Conservation (phyloP, 2,329 filamentous ascomycete genomes). For the Neofusicoccum laricinum region DNA sequence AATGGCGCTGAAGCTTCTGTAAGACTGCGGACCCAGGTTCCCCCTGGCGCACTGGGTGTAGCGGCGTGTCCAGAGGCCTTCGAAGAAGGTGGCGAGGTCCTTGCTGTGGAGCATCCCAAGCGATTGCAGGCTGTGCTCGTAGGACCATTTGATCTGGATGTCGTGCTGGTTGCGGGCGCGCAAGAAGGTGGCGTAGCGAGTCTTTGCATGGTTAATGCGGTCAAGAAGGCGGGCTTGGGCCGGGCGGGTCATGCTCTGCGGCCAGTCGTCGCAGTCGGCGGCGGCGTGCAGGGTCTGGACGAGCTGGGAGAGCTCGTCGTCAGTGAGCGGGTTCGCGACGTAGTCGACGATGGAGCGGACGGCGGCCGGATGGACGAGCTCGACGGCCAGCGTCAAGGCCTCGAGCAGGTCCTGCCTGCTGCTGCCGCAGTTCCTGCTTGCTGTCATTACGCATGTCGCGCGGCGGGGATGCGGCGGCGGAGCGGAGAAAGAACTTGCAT, state of each 20-base stretch:
- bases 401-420: constrained; percentile 12
- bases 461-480: neutral
- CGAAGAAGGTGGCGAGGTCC: neutral
- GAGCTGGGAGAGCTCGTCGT: constrained; percentile 3
- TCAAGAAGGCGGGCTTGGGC: neutral
- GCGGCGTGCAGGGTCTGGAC: neutral
- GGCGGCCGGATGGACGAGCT: neutral
- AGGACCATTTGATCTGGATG: constrained; percentile 1
- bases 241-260: neutral
- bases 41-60: neutral
- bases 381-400: constrained; percentile 7
- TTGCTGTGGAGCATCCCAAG: neutral
- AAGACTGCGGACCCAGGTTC: neutral
- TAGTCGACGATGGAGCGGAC: constrained; percentile 9
- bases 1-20: constrained; percentile 10
- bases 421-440: neutral
- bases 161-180: constrained; percentile 7
- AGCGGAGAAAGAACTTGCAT: neutral
- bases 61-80: neutral
- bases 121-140: neutral
- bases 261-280: neutral
- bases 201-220: constrained; percentile 12
- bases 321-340: constrained; percentile 7
- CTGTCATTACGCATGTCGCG: neutral
- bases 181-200: constrained; percentile 13